phyloP scores from a whole-genome alignment of 345 rosid species.

The Ceriops tagal region DNA sequence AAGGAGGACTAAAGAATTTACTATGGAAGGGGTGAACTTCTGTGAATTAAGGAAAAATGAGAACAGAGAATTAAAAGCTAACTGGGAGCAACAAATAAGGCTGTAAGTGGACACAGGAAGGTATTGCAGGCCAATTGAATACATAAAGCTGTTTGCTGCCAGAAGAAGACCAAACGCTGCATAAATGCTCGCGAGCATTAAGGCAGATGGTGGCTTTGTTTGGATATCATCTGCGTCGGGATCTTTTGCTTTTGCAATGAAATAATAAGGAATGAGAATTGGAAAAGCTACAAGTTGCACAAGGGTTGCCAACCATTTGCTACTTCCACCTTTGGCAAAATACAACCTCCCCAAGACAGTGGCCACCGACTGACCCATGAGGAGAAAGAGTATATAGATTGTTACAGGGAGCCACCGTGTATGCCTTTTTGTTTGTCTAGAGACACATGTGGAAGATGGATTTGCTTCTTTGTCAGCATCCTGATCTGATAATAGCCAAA shows the following conservation, averaged over 20 bases:
- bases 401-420: conserved; percentile 39
- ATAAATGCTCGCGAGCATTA: conserved; percentile 30
- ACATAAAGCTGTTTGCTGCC: conserved; percentile 29
- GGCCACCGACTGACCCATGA: conserved; percentile 39
- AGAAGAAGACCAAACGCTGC: conserved; percentile 30
- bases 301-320: conserved; percentile 50
- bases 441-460: neutral
- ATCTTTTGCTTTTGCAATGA: conserved; percentile 17
- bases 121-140: conserved; percentile 45
- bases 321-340: conserved; percentile 45
- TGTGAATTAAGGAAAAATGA: conserved; percentile 48
- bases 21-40: conserved; percentile 42
- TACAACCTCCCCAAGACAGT: conserved; percentile 47
- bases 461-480: neutral
- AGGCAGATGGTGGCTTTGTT: conserved; percentile 17
- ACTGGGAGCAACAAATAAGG: conserved; percentile 38
- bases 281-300: conserved; percentile 48
- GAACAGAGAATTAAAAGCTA: conserved; percentile 56
- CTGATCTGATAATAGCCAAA: too few species aligned
- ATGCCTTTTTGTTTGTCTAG: neutral
- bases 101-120: conserved; percentile 54
- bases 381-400: conserved; percentile 30
- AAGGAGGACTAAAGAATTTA: conserved; percentile 49
- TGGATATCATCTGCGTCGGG: conserved; percentile 10
- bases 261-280: conserved; percentile 43